Evolutionary conservation across 495 filamentous ascomycete species (phyloP).

Genomic region (Penicillium cataractarum): DNA sequence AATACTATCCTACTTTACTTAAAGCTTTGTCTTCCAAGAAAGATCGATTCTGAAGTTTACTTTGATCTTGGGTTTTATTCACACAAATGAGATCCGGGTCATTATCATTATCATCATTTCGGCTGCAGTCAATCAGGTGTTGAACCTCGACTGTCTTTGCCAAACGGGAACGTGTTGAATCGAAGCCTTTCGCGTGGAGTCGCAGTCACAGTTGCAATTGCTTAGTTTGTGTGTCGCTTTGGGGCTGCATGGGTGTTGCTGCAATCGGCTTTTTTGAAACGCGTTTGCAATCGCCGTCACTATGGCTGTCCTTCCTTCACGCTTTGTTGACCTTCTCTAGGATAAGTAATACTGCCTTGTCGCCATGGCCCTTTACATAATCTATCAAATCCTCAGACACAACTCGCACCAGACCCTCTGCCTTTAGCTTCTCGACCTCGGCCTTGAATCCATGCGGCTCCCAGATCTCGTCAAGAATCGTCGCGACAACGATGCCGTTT

Average conservation of each 20-base stretch:
- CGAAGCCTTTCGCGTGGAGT: neutral
- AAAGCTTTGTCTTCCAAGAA: neutral
- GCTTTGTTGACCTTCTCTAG: conserved; percentile 31
- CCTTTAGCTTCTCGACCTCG: conserved; percentile 40
- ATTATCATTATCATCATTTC: neutral
- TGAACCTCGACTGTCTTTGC: neutral
- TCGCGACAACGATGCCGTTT: conserved; percentile 46
- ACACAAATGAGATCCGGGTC: neutral
- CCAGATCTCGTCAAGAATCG: conserved; percentile 48
- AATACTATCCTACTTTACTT: neutral
- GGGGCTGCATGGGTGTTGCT: no score
- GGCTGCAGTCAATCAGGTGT: neutral
- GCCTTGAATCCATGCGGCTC: conserved; percentile 39
- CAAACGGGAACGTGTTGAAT: neutral
- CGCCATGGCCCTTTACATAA: conserved; percentile 42
- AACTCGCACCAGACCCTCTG: conserved; percentile 32
- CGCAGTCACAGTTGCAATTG: neutral
- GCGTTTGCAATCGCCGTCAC: neutral
- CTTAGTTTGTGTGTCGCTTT: conserved; percentile 1
- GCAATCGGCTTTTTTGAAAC: neutral
- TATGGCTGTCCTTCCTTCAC: conserved; percentile 19
- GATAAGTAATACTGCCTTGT: conserved; percentile 41
- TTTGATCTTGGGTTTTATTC: neutral
- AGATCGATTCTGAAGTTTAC: neutral
- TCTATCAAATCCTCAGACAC: conserved; percentile 40